These are phyloP conservation scores for Globisporangium nodosum DNA, from an alignment of 352 stramenopile genomes.

Conservation along the genomic window DNA sequence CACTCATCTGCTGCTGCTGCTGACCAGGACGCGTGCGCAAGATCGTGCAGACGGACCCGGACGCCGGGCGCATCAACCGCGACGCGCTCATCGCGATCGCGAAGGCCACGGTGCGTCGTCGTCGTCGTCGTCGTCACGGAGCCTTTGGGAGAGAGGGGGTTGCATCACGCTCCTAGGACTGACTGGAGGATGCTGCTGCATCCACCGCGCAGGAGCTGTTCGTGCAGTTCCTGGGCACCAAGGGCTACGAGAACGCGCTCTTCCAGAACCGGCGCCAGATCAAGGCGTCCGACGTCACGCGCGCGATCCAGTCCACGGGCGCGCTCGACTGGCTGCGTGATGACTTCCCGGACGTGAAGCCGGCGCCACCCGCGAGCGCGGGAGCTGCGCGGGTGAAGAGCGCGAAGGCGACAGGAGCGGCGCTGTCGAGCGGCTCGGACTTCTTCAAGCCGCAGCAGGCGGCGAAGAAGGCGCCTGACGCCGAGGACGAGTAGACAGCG, in stretches of 20 bases:
- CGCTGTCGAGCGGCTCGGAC: conserved; percentile 22
- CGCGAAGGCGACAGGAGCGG: conserved; percentile 10
- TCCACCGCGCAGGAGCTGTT: conserved; percentile 75
- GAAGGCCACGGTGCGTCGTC: conserved; percentile 78
- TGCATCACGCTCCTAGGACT: neutral
- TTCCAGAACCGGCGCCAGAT: conserved; percentile 84
- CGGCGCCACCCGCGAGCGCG: conserved; percentile 3
- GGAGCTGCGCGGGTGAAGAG: conserved; percentile 16
- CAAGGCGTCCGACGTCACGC: conserved; percentile 67
- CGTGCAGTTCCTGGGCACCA: conserved; percentile 83
- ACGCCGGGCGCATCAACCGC: conserved; percentile 89
- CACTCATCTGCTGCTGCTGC: conserved; percentile 1
- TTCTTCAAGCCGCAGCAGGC: conserved; percentile 43
- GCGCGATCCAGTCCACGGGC: conserved; percentile 67
- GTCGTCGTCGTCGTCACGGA: neutral
- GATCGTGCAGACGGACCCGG: conserved; percentile 91
- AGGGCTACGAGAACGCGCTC: conserved; percentile 82
- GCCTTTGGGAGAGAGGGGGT: neutral
- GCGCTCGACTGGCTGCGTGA: conserved; percentile 83
- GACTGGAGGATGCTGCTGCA: neutral
- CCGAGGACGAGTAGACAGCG: neutral
- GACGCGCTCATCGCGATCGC: conserved; percentile 90
- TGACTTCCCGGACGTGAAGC: conserved; percentile 71
- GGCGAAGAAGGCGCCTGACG: neutral
- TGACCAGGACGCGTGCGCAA: conserved; percentile 84